Evolutionary conservation across 176 grass and related monocot genomes (phyloP), one percentile per base, ranked within the genome.

Genomic region (Metroxylon sagu): DNA sequence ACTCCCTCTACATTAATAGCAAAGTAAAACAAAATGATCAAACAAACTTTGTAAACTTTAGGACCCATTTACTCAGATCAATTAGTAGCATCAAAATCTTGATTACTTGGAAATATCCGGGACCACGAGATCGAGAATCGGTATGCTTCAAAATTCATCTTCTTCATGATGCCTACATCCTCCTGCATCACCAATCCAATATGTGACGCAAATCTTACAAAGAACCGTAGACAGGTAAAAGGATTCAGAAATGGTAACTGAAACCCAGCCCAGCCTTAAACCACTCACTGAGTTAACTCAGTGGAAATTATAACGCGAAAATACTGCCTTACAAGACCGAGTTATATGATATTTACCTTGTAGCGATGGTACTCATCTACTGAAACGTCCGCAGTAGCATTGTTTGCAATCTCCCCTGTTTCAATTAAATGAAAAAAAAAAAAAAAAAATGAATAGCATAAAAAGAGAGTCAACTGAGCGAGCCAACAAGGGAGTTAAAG

Each of bases 141-240:
- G 26, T 92, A 92, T 0, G 79, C 76, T 54, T 87, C 80, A 39
- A 92, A 92, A 17, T 79, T 73, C 83, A 92, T 87, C 59, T 64
- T 81, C 76, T 87, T 92, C 88, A 92, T 92, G 54, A 92, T 92
- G 61, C 83, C 21, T 28, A 92, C 70, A 80, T 92, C 88, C 27
- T 87, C 88, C 88, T 92, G 67, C 53, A 39, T 25, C 8, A 43
- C 35, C 35, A 43, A 43, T 43, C 35, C 35, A 43, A 14, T 12
- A 10, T 43, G 8, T 14, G 12, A 43, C 12, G 10, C 2, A 10
- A 43, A 43, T 14, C 35, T 12, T 43, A 43, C 1, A 7, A 23
- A 23, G 4, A 0, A 10, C 2, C 26, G 52, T 48, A 54, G 55
- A 23, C 2, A 19, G 26, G 1, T 66, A 16, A 48, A 48, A 19